These are phyloP conservation scores for Picea abies DNA, from an alignment of 83 land plant genomes.

Conservation along the genomic window DNA sequence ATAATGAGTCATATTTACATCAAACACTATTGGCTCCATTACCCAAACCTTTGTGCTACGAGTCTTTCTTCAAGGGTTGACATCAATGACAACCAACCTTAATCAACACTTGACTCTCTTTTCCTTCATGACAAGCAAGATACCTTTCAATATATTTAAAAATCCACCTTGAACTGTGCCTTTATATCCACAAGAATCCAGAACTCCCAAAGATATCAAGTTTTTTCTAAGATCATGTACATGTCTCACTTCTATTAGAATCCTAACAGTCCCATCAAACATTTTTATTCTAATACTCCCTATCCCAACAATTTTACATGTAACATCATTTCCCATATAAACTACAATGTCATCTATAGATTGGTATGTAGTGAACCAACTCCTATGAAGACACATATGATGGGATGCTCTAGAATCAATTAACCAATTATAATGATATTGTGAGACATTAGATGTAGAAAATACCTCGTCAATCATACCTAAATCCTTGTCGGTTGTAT, in stretches of 20 bases:
- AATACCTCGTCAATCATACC: not conserved
- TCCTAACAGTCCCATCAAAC: not conserved
- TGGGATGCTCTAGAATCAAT: not conserved
- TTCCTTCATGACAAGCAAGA: not conserved
- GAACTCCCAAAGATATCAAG: not conserved
- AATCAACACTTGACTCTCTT: not conserved
- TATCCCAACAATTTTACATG: not conserved
- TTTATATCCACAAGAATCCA: not conserved
- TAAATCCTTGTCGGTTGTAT: not conserved
- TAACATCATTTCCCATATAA: not conserved
- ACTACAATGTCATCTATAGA: not conserved
- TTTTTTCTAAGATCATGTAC: not conserved
- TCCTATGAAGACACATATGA: not conserved
- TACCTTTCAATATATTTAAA: not conserved
- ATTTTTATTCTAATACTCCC: not conserved
- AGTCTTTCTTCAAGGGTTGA: too few species aligned
- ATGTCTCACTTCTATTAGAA: not conserved
- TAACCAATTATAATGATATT: not conserved
- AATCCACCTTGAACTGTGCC: not conserved
- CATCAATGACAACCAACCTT: too few species aligned
- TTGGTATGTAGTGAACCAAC: not conserved
- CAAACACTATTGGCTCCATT: too few species aligned
- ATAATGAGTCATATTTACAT: too few species aligned
- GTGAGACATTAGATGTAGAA: not conserved
- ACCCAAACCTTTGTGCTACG: too few species aligned